phyloP scores from a whole-genome alignment of 2,329 filamentous ascomycete genomes.

The Chrysoporthe austroafricana region DNA sequence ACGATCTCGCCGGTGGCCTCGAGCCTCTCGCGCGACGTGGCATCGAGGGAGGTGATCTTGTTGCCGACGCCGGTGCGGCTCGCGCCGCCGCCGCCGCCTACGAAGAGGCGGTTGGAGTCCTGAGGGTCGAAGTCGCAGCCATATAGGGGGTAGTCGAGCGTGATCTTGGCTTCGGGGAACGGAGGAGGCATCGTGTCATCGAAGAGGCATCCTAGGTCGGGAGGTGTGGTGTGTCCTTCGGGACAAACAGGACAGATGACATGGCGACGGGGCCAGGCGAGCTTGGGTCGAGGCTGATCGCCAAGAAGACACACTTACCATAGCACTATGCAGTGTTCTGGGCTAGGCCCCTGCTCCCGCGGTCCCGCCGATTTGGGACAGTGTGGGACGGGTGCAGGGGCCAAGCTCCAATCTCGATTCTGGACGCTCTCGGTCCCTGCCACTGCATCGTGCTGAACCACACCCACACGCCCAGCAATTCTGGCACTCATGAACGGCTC shows the following conservation, averaged over 20 bases:
- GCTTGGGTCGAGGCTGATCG: neutral
- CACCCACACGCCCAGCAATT: too few species aligned
- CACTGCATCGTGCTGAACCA: too few species aligned
- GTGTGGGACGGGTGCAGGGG: neutral
- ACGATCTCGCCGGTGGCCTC: slow-evolving; percentile 72
- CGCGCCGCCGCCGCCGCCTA: slow-evolving; percentile 86
- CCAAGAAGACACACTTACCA: neutral
- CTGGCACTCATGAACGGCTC: too few species aligned
- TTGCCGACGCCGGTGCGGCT: slow-evolving; percentile 82
- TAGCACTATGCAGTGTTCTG: neutral
- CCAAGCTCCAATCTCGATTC: neutral
- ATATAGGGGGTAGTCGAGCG: slow-evolving; percentile 82
- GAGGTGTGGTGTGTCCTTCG: neutral
- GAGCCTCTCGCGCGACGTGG: slow-evolving; percentile 66
- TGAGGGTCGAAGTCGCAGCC: slow-evolving; percentile 86
- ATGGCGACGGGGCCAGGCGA: neutral
- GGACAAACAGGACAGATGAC: slow-evolving; percentile 10
- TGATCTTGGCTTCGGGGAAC: slow-evolving; percentile 61
- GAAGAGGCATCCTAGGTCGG: slow-evolving; percentile 14
- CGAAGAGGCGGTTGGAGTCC: slow-evolving; percentile 74
- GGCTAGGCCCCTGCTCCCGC: neutral
- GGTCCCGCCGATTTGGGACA: slow-evolving; percentile 1
- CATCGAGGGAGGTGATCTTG: slow-evolving; percentile 79
- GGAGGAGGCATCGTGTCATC: slow-evolving; percentile 34
- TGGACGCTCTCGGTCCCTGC: too few species aligned